Evolutionary conservation across 1,284 basidiomycete species (phyloP).

Genomic region (Pseudozyma sp.): DNA sequence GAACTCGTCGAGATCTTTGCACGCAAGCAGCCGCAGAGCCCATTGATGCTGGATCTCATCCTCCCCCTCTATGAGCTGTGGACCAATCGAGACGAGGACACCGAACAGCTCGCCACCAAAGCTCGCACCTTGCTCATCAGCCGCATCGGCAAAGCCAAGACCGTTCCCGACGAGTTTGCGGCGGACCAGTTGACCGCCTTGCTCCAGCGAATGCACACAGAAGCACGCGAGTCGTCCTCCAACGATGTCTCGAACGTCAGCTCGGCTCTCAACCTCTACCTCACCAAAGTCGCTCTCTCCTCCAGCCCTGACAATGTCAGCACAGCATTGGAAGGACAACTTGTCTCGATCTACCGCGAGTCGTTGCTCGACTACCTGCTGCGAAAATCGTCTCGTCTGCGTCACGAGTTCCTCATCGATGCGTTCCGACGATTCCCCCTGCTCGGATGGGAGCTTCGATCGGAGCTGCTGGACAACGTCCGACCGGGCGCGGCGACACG

Average conservation of each 20-base stretch:
- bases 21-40: conserved; percentile 77
- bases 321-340: conserved; percentile 49
- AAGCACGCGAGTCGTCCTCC: conserved; percentile 77
- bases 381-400: conserved; percentile 82
- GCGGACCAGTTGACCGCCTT: conserved; percentile 70
- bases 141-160: conserved; percentile 81
- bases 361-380: conserved; percentile 83
- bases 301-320: conserved; percentile 20
- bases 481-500: conserved; percentile 39
- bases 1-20: conserved; percentile 88
- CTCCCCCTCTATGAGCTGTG: conserved; percentile 80
- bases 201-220: conserved; percentile 78
- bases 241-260: conserved; percentile 76
- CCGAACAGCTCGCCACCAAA: conserved; percentile 81
- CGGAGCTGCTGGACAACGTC: conserved; percentile 74
- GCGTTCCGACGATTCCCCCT: conserved; percentile 79
- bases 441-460: conserved; percentile 78
- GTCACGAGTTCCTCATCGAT: conserved; percentile 81
- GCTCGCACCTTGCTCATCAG: conserved; percentile 81
- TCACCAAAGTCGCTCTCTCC: conserved; percentile 70
- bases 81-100: conserved; percentile 64
- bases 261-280: conserved; percentile 79
- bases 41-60: conserved; percentile 78
- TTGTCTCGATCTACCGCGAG: conserved; percentile 75
- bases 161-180: conserved; percentile 75